Base-by-base conservation (phyloP, 164 flowering plant species). In the Annona squamosa region DNA sequence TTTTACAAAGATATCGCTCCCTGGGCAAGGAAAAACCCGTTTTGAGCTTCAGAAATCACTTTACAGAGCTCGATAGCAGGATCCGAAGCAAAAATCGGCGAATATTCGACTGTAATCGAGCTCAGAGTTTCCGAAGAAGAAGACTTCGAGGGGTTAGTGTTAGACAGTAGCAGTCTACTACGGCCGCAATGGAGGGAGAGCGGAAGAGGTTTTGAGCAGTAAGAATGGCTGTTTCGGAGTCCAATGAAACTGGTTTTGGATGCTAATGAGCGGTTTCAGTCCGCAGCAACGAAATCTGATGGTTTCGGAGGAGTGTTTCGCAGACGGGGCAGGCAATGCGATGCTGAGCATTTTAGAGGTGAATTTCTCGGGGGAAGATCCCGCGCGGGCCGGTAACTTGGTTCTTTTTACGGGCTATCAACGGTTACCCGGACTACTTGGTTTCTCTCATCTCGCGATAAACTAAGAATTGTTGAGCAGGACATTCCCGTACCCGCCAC, bases 321-420 rank as follows among this genome's bases (percentile, higher is more conserved):
- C 37, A 26, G 37, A 26, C 37, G 37, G 37, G 26, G n/a, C 3
- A 37, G 63, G 62, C 45, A 70, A 19, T 4, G 63, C 46, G 45
- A 70, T 70, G 63, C 26, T 52, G 45, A n/a, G 44, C 63, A 70
- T 70, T 69, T 26, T 70, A 70, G 62, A 37, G 45, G 63, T 70
- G 26, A 48, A 70, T 52, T 37, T 70, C 70, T 70, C 41, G 37
- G 43, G 18, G 17, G 46, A 70, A 63, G 46, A 70, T 70, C 5
- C 56, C 44, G 46, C 63, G 72, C 41, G 65, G 42, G 65, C 65
- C 65, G 65, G 65, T 63, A 52, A 52, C 59, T 52, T 10, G 0
- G 2, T 9, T 16, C 57, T 41, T 10, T 70, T 70, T 26, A 70
- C 72, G 63, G 72, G 63, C 72, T 70, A 70, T 5, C 48, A 63